Evolutionary conservation across 2,329 filamentous ascomycete species (phyloP).

Genomic region (Trichoderma arundinaceum): DNA sequence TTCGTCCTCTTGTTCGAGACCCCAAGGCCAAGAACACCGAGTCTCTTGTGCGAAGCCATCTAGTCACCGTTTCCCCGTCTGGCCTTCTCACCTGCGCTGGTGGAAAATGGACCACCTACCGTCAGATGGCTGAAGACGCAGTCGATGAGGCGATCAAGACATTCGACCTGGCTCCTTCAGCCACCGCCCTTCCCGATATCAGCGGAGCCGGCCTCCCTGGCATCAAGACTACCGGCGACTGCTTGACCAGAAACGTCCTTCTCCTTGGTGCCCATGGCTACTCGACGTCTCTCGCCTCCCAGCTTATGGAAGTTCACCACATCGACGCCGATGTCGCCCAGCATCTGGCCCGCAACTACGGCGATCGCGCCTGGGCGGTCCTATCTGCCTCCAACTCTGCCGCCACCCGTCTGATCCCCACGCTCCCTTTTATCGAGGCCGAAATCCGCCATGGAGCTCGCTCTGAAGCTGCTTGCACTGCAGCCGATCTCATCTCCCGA

Average conservation of each 20-base stretch:
- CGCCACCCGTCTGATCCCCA: constrained; percentile 65
- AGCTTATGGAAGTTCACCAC: constrained; percentile 47
- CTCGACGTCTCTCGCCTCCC: constrained; percentile 44
- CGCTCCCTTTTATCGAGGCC: constrained; percentile 76
- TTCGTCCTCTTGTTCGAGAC: constrained; percentile 80
- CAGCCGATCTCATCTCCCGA: constrained; percentile 72
- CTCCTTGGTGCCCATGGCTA: constrained; percentile 79
- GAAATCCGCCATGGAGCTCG: constrained; percentile 75
- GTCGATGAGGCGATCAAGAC: constrained; percentile 77
- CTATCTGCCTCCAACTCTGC: constrained; percentile 53
- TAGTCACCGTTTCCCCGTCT: constrained; percentile 75
- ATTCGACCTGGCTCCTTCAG: constrained; percentile 63
- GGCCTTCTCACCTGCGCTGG: constrained; percentile 81
- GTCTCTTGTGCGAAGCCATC: constrained; percentile 81
- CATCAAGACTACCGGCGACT: constrained; percentile 67
- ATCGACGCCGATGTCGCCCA: constrained; percentile 50
- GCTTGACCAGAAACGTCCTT: constrained; percentile 75
- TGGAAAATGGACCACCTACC: constrained; percentile 89
- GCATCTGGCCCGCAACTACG: constrained; percentile 51
- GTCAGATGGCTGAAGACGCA: constrained; percentile 85
- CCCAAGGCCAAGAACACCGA: constrained; percentile 82
- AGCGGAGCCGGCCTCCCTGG: constrained; percentile 62
- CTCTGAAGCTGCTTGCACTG: constrained; percentile 74
- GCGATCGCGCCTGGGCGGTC: constrained; percentile 72
- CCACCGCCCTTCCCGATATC: constrained; percentile 64